Conservation (phyloP, 1,284 basidiomycete genomes). For the Vanrija pseudolonga region DNA sequence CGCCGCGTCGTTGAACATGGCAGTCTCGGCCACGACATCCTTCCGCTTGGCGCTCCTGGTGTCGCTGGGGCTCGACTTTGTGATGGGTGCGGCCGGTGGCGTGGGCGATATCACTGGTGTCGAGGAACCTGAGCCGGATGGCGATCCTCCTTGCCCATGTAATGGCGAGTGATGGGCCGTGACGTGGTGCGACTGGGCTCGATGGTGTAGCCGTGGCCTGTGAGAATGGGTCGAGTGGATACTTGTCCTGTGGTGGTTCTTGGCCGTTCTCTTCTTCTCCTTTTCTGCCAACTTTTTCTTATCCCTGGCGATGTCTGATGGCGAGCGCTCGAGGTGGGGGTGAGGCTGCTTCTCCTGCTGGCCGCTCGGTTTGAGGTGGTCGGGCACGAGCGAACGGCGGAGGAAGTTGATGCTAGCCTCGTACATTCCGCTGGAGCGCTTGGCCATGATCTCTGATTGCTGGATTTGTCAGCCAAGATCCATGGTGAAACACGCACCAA, state of each 20-base stretch:
- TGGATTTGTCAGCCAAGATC: not conserved
- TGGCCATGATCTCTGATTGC: conserved; percentile 36
- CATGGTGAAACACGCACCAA: conserved; percentile 22
- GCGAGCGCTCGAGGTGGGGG: not conserved
- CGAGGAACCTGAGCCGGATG: not conserved
- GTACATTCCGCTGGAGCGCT: conserved; percentile 32
- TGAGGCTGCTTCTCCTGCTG: not conserved
- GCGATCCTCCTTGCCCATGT: not conserved
- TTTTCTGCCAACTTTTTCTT: not conserved
- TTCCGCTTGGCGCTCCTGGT: conserved; percentile 21
- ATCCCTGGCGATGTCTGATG: not conserved
- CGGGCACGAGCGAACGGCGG: conserved; percentile 31
- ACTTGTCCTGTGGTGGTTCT: not conserved
- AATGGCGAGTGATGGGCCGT: not conserved
- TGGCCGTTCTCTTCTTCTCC: not conserved
- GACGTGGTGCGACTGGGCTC: not conserved
- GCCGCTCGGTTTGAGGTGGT: conserved; percentile 4
- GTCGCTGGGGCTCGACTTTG: conserved; percentile 33
- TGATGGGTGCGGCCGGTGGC: not conserved
- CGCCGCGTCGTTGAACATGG: conserved; percentile 28
- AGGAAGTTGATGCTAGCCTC: conserved; percentile 40
- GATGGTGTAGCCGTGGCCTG: no score
- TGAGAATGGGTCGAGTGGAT: not conserved
- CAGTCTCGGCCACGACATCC: conserved; percentile 17
- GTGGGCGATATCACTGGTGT: no score